Percentiles rank a stretch among this genome's conserved stretches.
Conservation (phyloP, 257 asterid species). For the Salvia splendens region DNA sequence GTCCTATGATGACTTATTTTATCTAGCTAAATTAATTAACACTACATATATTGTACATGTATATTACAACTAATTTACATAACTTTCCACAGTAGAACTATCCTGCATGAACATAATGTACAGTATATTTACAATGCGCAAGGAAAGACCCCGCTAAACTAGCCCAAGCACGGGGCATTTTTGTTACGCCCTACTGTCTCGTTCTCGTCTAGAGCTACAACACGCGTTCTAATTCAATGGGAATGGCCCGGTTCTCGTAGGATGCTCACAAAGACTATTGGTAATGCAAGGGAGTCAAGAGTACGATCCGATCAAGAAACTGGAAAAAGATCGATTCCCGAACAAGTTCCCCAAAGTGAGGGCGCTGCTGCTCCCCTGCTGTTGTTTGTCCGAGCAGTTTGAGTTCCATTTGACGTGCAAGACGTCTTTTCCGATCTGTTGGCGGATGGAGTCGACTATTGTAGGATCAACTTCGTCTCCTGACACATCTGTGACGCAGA, state of each 20-base stretch:
- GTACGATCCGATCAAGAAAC: constrained; percentile 40
- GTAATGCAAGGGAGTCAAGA: not conserved
- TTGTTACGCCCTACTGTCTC: no score
- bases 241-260: not conserved
- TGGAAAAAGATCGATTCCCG: constrained; percentile 40
- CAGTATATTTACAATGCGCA: no score
- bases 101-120: no score
- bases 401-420: constrained; percentile 60
- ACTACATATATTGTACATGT: no score
- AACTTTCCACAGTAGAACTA: no score
- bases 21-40: no score
- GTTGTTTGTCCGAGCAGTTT: constrained; percentile 33
- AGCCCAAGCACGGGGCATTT: no score
- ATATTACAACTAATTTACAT: no score
- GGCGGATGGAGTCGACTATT: constrained; percentile 63
- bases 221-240: not conserved
- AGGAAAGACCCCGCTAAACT: no score
- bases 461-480: constrained; percentile 64
- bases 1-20: no score
- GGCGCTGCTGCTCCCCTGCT: constrained; percentile 50
- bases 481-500: constrained; percentile 62
- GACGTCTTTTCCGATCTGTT: constrained; percentile 58
- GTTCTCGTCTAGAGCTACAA: no score
- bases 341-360: constrained; percentile 59
- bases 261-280: not conserved